Base-by-base conservation (phyloP, 2,329 filamentous ascomycete genomes). In the Penicillium digitatum region DNA sequence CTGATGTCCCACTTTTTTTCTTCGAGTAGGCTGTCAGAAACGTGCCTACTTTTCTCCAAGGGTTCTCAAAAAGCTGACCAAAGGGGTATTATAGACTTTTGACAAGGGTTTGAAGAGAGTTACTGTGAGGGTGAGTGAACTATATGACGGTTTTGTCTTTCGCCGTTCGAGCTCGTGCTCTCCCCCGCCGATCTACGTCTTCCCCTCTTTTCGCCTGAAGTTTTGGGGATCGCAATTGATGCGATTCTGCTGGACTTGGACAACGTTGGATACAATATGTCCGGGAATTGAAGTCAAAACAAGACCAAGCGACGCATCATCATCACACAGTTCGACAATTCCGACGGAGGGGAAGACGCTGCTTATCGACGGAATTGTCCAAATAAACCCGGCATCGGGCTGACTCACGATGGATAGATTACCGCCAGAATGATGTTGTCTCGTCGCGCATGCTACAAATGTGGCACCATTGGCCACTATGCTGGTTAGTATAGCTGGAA, bases 391-490 rank as follows among this genome's bases (percentile, higher is more conserved):
- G 35, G 16, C 35, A 37, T 20, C 27, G 46, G 48, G 64, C 63
- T 62, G 49, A 62, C 51, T 54, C 20, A 45, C 53, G 44, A 40
- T 59, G 60, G 42, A 51, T 59, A 63, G 57, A 62, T 57, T 59
- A 63, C 54, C 56, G 56, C 49, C 71, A 79, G 70, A 66, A 92
- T 91, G 88, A 88, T 88, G 78, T 88, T 91, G 68, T 89, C 87
- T 72, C 87, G 88, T 76, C 87, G 88, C 77, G 88, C 88, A 67
- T 92, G 88, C 82, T 89, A 89, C 81, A 89, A 79, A 67, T 79
- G 77, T 75, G 88, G 88, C 79, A 90, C 91, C 70, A 87, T 91
- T 74, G 88, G 88, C 75, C 88, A 91, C 68, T 80, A 78, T 69
- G 78, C 78, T 59, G 76, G 76, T 78, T 69, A 72, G 75, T 73